Evolutionary conservation across 2,329 filamentous ascomycete species (phyloP).

Genomic region (Sporothrix schenckii): DNA sequence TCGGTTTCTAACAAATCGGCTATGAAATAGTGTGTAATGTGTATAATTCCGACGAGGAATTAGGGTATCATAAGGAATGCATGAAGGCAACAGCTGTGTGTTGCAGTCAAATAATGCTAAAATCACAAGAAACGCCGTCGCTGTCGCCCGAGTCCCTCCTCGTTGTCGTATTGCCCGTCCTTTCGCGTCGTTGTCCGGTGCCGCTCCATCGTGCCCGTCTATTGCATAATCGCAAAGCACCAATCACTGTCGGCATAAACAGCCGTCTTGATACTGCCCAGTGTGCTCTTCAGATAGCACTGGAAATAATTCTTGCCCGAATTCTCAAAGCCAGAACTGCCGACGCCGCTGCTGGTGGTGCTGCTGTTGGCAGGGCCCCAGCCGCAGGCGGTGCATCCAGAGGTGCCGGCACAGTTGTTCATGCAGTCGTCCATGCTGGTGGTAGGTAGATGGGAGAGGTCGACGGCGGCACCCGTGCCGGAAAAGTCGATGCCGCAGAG

Average conservation of each 20-base stretch:
- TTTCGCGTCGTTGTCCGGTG: too few relatives aligned
- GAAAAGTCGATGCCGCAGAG: constrained; percentile 53
- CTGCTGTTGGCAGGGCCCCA: constrained; percentile 43
- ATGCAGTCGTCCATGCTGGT: constrained; percentile 47
- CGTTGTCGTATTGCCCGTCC: background rate
- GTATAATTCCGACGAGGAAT: background rate
- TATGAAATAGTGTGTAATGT: background rate
- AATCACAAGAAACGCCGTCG: constrained; percentile 2
- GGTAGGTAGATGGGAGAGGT: constrained; percentile 41
- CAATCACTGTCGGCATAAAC: constrained; percentile 41
- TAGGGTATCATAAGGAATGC: constrained; percentile 28
- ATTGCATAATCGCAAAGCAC: constrained; percentile 45
- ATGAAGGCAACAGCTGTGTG: background rate
- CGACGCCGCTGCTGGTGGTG: constrained; percentile 37
- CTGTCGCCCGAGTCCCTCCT: background rate
- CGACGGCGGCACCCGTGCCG: constrained; percentile 42
- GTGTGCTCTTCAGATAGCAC: constrained; percentile 46
- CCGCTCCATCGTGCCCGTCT: background rate
- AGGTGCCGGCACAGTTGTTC: constrained; percentile 45
- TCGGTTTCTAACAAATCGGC: constrained; percentile 5
- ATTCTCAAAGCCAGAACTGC: constrained; percentile 31
- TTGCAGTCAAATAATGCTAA: background rate
- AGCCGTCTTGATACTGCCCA: constrained; percentile 40
- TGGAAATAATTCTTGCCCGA: constrained; percentile 41
- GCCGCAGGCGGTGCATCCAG: constrained; percentile 44